Evolutionary conservation across 1,139 yeast genomes (phyloP).

Genomic region (Taphrina wiesneri): DNA sequence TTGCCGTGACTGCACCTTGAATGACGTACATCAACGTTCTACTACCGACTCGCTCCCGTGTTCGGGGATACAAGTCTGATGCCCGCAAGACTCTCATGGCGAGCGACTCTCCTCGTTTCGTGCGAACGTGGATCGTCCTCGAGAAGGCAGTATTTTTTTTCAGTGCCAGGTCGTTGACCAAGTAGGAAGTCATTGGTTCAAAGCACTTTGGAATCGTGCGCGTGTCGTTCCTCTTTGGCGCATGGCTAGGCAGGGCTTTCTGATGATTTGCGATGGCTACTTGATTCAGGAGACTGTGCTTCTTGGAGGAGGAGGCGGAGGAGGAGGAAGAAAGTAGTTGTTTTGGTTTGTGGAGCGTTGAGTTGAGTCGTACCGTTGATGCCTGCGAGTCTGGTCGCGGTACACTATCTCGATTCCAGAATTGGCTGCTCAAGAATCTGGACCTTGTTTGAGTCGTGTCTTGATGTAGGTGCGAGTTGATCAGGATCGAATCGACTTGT

Average conservation of each 20-base stretch:
- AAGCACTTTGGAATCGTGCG: constrained; percentile 8
- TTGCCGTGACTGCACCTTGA: neutral
- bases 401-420: neutral
- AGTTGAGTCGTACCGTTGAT: neutral
- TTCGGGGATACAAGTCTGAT: neutral
- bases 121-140: constrained; percentile 2
- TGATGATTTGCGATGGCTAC: neutral
- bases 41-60: neutral
- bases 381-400: neutral
- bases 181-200: neutral
- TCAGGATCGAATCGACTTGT: neutral
- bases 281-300: neutral
- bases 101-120: constrained; percentile 6
- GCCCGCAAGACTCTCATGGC: neutral
- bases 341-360: neutral
- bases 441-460: neutral
- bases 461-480: neutral
- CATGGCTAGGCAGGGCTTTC: neutral
- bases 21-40: neutral
- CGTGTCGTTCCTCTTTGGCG: neutral
- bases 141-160: neutral
- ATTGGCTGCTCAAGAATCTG: neutral
- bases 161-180: neutral
- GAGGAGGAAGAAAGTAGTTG: neutral
- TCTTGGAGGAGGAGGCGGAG: constrained; percentile 6